A percentile compares a stretch with the other conserved stretches of the same genome.
These are phyloP conservation scores for Phellopilus nigrolimitatus DNA, from an alignment of 1,284 basidiomycete species.

Conservation along the genomic window DNA sequence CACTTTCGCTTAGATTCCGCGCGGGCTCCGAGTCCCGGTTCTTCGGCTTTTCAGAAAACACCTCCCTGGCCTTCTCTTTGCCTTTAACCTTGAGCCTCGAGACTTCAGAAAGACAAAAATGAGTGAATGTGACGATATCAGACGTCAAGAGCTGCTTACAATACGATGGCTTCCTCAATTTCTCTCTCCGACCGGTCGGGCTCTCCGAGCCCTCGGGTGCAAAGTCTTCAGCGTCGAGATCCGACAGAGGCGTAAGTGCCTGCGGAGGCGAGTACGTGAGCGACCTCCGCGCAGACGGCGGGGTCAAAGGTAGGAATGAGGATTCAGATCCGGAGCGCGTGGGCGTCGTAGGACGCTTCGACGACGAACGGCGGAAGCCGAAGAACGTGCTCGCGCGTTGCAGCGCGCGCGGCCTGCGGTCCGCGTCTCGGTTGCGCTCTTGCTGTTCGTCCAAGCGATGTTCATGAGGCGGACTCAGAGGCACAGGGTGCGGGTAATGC, in stretches of 20 bases:
- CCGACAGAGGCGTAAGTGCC: background rate
- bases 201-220: background rate
- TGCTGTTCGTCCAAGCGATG: background rate
- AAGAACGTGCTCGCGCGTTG: conserved; percentile 8
- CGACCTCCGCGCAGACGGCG: background rate
- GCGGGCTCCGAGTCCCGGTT: background rate
- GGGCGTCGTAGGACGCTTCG: background rate
- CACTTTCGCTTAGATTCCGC: background rate
- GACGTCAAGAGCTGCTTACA: background rate
- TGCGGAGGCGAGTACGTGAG: background rate
- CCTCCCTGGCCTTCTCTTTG: background rate
- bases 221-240: background rate
- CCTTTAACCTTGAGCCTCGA: background rate
- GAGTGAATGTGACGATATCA: background rate
- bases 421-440: background rate
- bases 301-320: background rate
- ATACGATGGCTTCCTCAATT: background rate
- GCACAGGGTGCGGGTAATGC: background rate
- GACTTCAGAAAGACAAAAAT: background rate
- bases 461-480: background rate
- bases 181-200: background rate
- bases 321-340: background rate
- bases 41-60: too few species aligned
- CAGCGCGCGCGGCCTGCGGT: background rate
- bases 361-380: background rate